Base-by-base conservation (phyloP, 352 stramenopile species). In the Blastocystis sp. region DNA sequence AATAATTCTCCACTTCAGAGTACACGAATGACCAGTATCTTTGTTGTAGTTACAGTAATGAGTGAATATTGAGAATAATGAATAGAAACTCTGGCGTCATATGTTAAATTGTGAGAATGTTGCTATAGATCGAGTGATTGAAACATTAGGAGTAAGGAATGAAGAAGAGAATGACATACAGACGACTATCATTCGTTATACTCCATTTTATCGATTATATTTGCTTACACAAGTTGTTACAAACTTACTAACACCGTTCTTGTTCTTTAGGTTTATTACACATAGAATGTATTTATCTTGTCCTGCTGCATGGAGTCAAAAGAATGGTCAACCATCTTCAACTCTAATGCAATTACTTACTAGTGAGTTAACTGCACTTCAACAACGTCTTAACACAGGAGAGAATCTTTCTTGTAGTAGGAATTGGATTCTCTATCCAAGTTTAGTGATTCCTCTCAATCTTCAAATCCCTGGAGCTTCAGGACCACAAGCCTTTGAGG, bases 21-120 rank as follows among this genome's bases (percentile, higher is more conserved):
- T 27, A 83, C 54, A 4, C 71, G 71, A 35, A 52, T 83, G 21
- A 65, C 29, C 29, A 83, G 29, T 32, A 61, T 83, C 24, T 83
- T 83, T 56, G 24, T 35, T 1, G 29, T 63, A 12, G n/a, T 83
- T 2, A 83, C 46, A 21, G 71, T 83, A 19, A 19, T 29, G 24
- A 29, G 0, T 21, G 0, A 27, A 11, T 65, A 2, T 49, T 7
- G 1, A 37, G 9, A 11, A 7, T 83, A 5, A 65, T 24, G 2
- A 0, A 3, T 65, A 83, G 71, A 35, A 63, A n/a, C 19, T 63
- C 46, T 83, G 71, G 71, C n/a, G 32, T 21, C 71, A 83, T 27
- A n/a, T 83, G n/a, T 32, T 83, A 6, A 83, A 63, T 39, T 65
- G 19, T 16, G 71, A 83, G 35, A 65, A 7, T 29, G 49, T 63